These are phyloP conservation scores for Calocera cornea DNA, from an alignment of 768 basidiomycete genomes.

Conservation along the genomic window DNA sequence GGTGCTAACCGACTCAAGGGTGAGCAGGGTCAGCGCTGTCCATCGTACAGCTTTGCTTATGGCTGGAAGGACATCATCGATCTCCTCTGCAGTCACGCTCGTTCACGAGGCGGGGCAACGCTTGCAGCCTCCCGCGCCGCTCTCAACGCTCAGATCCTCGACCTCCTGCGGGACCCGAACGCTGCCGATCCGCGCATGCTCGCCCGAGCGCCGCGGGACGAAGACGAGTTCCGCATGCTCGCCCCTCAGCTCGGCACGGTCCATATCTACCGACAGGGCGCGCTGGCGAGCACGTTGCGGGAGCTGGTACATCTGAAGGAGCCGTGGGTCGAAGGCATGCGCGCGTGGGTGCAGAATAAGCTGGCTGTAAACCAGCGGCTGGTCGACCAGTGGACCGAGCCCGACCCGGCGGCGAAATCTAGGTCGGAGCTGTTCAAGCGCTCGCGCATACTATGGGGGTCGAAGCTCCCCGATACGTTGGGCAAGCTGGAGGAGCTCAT, in stretches of 20 bases:
- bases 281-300: neutral
- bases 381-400: neutral
- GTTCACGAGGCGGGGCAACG: neutral
- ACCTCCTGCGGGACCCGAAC: neutral
- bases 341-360: neutral
- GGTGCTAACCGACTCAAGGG: neutral
- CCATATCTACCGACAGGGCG: neutral
- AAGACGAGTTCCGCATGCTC: neutral
- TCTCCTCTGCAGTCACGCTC: neutral
- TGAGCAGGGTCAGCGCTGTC: neutral
- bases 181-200: neutral
- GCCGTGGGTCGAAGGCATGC: neutral
- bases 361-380: neutral
- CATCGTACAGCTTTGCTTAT: too few species aligned
- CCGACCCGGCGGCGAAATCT: neutral
- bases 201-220: neutral
- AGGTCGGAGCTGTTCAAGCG: neutral
- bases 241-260: neutral
- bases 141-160: neutral
- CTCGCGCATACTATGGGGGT: neutral
- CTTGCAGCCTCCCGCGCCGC: neutral
- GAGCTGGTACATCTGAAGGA: neutral
- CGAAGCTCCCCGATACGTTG: neutral
- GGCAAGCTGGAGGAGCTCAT: conserved; percentile 2
- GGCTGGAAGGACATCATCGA: neutral